Percentiles rank a stretch among this genome's conserved stretches.
phyloP scores from a whole-genome alignment of 2,329 filamentous ascomycete species.

The Alternaria postmessia region DNA sequence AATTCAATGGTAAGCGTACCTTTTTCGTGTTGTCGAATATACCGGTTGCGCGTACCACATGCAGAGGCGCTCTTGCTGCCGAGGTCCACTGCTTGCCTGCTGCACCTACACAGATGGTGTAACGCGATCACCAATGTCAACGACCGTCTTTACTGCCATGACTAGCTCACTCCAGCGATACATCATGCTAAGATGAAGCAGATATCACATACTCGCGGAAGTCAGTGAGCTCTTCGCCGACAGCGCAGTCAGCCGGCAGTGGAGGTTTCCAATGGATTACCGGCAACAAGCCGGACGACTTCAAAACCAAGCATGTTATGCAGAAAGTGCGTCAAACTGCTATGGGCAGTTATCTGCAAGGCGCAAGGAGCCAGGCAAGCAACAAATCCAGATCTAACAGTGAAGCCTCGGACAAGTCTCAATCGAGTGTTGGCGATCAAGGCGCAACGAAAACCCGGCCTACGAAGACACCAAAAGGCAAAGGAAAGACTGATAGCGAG shows the following conservation, averaged over 20 bases:
- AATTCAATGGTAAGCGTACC: conserved; percentile 33
- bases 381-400: conserved; percentile 21
- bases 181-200: conserved; percentile 11
- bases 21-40: conserved; percentile 15
- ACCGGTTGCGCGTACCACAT: conserved; percentile 1
- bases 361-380: conserved; percentile 27
- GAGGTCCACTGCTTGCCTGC: conserved; percentile 8
- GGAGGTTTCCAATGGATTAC: conserved; percentile 44
- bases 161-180: not conserved
- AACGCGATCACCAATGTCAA: not conserved
- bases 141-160: not conserved
- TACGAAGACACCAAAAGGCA: conserved; percentile 4
- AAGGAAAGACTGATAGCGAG: not conserved
- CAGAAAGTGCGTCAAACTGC: conserved; percentile 46
- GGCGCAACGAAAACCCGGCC: conserved; percentile 18
- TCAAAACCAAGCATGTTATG: conserved; percentile 46
- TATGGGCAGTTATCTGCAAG: conserved; percentile 44
- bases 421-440: conserved; percentile 22
- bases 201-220: conserved; percentile 18
- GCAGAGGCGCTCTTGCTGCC: conserved; percentile 5
- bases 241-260: conserved; percentile 8
- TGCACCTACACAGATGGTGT: not conserved
- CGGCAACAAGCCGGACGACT: conserved; percentile 38
- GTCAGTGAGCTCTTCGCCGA: conserved; percentile 22
- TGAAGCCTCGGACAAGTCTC: conserved; percentile 29